phyloP scores from a whole-genome alignment of 495 filamentous ascomycete species.

The Durotheca rogersii region DNA sequence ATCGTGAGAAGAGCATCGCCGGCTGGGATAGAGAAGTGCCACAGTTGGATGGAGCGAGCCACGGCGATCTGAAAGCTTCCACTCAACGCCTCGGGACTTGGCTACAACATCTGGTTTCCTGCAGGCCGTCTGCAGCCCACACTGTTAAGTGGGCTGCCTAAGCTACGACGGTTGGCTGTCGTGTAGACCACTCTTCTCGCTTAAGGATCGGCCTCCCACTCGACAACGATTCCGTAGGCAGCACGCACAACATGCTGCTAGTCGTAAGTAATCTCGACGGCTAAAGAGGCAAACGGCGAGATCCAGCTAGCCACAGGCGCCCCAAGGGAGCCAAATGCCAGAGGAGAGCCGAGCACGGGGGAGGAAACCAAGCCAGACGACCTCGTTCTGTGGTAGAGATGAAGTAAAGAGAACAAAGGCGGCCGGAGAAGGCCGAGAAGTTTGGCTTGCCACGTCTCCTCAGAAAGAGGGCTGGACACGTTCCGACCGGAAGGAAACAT shows the following conservation, averaged over 20 bases:
- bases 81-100: neutral
- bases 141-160: constrained; percentile 1
- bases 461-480: constrained; percentile 7
- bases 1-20: neutral
- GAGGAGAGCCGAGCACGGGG: neutral
- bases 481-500: constrained; percentile 5
- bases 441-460: constrained; percentile 6
- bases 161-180: constrained; percentile 4
- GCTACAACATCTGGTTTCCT: neutral
- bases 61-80: constrained; percentile 1
- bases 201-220: constrained; percentile 7
- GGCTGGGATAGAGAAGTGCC: neutral
- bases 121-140: neutral
- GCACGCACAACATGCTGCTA: constrained; percentile 2
- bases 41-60: neutral
- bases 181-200: constrained; percentile 10
- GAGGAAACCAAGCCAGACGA: neutral
- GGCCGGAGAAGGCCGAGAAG: constrained; percentile 1
- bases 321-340: constrained; percentile 11
- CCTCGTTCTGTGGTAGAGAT: constrained; percentile 5
- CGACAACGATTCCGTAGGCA: constrained; percentile 7
- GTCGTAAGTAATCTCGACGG: neutral
- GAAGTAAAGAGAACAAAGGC: constrained; percentile 4
- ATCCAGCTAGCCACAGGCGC: constrained; percentile 6
- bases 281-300: constrained; percentile 4